A percentile compares a stretch with the other conserved stretches of the same genome.
Evolutionary conservation across 139 green algal genomes (phyloP).

Genomic region (Tetraselmis chui): DNA sequence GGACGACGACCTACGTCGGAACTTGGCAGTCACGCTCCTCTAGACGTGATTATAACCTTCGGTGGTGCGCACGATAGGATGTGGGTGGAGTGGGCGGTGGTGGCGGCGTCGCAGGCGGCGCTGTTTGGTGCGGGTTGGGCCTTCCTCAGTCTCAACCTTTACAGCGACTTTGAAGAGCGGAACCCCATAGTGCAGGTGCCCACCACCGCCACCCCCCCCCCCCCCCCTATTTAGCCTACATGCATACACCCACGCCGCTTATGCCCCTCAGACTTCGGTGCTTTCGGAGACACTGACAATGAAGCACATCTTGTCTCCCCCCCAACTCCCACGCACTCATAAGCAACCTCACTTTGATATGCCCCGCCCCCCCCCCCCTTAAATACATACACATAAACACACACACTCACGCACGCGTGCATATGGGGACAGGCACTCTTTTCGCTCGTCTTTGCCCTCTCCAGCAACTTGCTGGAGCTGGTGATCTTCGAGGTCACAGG

Average conservation of each 20-base stretch:
- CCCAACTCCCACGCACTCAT: background rate
- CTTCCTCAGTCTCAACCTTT: constrained; percentile 49
- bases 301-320: background rate
- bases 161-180: constrained; percentile 38
- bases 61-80: background rate
- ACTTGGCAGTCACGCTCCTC: no score
- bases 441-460: constrained; percentile 79
- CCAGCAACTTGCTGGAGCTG: constrained; percentile 80
- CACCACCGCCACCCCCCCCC: background rate
- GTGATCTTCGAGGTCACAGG: constrained; percentile 84
- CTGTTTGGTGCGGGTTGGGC: constrained; percentile 47
- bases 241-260: no score
- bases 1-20: no score
- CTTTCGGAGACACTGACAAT: no score
- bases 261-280: no score
- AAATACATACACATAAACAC: constrained; percentile 10
- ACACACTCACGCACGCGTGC: no score
- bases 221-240: no score
- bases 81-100: constrained; percentile 2
- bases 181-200: constrained; percentile 19
- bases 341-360: background rate
- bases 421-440: constrained; percentile 78
- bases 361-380: constrained; percentile 9
- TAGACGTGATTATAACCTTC: no score
- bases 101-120: constrained; percentile 24